Evolutionary conservation across 1,139 yeast species (phyloP).

Genomic region (Taphrina populina): DNA sequence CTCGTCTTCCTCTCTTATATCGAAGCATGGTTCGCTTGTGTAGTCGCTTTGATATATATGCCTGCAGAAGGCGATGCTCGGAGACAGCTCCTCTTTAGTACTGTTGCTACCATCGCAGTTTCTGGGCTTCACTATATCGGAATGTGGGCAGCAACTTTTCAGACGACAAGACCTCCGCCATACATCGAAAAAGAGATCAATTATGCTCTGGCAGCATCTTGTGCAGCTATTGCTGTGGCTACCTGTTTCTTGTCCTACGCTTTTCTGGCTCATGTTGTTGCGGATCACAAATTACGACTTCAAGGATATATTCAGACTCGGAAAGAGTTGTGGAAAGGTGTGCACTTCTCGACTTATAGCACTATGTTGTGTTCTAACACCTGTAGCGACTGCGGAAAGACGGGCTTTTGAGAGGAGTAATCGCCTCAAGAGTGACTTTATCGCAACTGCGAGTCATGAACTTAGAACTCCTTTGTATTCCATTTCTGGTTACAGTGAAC

Average conservation of each 20-base stretch:
- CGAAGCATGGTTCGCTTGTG: constrained; percentile 15
- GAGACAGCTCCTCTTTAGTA: constrained; percentile 20
- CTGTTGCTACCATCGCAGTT: constrained; percentile 19
- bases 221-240: constrained; percentile 16
- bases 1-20: constrained; percentile 5
- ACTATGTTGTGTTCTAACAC: not conserved
- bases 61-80: constrained; percentile 3
- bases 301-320: constrained; percentile 18
- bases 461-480: constrained; percentile 91
- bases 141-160: constrained; percentile 26
- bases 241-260: constrained; percentile 24
- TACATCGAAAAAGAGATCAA: not conserved
- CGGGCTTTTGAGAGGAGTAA: constrained; percentile 87
- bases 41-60: constrained; percentile 27
- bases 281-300: constrained; percentile 7
- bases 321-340: constrained; percentile 23
- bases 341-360: not conserved
- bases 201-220: constrained; percentile 10
- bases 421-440: constrained; percentile 81
- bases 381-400: constrained; percentile 16
- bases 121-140: constrained; percentile 26
- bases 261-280: constrained; percentile 18
- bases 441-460: constrained; percentile 90
- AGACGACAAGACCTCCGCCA: constrained; percentile 5
- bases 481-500: constrained; percentile 87